A percentile compares a stretch with the other conserved stretches of the same genome.
Evolutionary conservation across 768 basidiomycete genomes (phyloP).

Genomic region (Boletus vermiculosoides): DNA sequence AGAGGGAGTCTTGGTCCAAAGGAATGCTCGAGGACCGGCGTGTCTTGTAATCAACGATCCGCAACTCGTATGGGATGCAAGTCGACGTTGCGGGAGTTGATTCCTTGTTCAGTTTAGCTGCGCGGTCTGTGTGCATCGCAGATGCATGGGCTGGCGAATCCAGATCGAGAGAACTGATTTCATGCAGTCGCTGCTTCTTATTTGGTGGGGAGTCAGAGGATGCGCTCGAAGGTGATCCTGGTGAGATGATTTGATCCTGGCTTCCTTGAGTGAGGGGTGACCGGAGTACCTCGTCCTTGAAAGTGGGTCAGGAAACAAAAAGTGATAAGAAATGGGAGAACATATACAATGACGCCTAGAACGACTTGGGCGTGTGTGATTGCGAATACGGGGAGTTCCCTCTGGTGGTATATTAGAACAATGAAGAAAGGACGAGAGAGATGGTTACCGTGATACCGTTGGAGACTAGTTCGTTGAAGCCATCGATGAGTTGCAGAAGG

Average conservation of each 20-base stretch:
- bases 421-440: background rate
- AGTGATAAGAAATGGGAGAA: background rate
- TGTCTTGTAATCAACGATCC: conserved; percentile 70
- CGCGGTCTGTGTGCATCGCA: background rate
- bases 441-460: conserved; percentile 50
- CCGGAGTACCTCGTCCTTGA: conserved; percentile 52
- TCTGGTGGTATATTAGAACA: conserved; percentile 37
- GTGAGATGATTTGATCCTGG: background rate
- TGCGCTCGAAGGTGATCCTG: conserved; percentile 17
- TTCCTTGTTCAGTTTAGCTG: background rate
- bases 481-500: conserved; percentile 69
- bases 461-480: conserved; percentile 50
- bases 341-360: conserved; percentile 69
- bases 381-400: conserved; percentile 85
- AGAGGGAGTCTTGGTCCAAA: conserved; percentile 51
- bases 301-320: background rate
- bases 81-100: background rate
- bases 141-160: background rate
- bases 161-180: background rate
- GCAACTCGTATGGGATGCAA: conserved; percentile 34
- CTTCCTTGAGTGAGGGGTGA: conserved; percentile 8
- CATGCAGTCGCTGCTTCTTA: conserved; percentile 28
- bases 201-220: conserved; percentile 24
- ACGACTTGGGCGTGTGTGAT: conserved; percentile 64
- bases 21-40: conserved; percentile 52